Conservation (phyloP, 257 asterid genomes). For the Agastache rugosa region DNA sequence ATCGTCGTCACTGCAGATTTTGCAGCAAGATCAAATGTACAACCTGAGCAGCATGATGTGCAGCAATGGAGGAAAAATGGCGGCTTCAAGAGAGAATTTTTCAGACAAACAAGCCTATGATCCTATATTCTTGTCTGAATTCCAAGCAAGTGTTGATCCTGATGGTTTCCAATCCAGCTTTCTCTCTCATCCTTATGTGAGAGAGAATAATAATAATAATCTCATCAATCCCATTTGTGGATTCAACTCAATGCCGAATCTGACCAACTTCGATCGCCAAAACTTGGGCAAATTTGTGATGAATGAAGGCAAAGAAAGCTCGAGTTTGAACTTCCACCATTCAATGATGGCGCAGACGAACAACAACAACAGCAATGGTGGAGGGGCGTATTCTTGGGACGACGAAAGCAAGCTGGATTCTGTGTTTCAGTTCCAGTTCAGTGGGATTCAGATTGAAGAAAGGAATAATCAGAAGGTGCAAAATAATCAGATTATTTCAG, state of each 20-base stretch:
- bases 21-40: constrained; percentile 27
- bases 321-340: constrained; percentile 21
- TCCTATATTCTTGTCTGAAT: constrained; percentile 64
- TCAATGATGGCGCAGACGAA: background rate
- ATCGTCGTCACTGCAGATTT: constrained; percentile 22
- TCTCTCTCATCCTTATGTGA: constrained; percentile 35
- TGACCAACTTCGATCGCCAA: constrained; percentile 49
- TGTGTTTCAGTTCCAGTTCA: constrained; percentile 55
- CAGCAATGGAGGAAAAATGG: constrained; percentile 22
- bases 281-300: constrained; percentile 38
- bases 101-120: constrained; percentile 55
- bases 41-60: constrained; percentile 28
- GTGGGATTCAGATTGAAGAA: constrained; percentile 54
- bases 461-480: constrained; percentile 32
- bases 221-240: constrained; percentile 25
- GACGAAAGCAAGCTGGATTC: constrained; percentile 55
- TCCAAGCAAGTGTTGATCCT: constrained; percentile 56
- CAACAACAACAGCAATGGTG: constrained; percentile 30
- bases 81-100: constrained; percentile 18
- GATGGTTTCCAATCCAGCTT: constrained; percentile 40
- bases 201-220: constrained; percentile 18
- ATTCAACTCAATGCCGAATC: constrained; percentile 52
- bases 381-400: constrained; percentile 54
- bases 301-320: constrained; percentile 43
- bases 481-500: constrained; percentile 41